Conservation (phyloP, 148 eudicot species). For the Rhododendron ferrugineum region DNA sequence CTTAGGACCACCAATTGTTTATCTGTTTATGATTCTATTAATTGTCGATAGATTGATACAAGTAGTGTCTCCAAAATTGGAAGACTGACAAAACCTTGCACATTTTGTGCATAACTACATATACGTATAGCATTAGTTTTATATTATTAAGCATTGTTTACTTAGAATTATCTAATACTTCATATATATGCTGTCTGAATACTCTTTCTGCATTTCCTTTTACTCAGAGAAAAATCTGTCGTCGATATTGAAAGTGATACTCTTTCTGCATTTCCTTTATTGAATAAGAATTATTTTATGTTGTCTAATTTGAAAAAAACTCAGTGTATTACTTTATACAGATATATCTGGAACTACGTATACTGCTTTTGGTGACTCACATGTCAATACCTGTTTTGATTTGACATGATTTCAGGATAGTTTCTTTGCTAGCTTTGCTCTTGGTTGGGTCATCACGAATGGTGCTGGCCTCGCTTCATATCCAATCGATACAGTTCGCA, state of each 20-base stretch:
- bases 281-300: too few relatives aligned
- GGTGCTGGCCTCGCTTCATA: constrained; percentile 52
- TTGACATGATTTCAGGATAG: constrained; percentile 35
- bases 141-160: too few relatives aligned
- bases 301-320: too few relatives aligned
- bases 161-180: too few relatives aligned
- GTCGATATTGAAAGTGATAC: too few relatives aligned
- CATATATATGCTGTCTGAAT: too few relatives aligned
- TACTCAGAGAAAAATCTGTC: too few relatives aligned
- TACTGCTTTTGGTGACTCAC: background rate
- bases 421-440: constrained; percentile 52
- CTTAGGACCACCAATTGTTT: background rate
- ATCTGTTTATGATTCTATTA: background rate
- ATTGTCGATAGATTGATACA: background rate
- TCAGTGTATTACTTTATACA: background rate
- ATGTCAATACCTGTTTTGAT: background rate
- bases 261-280: too few relatives aligned
- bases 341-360: background rate
- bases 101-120: too few relatives aligned
- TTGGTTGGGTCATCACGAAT: constrained; percentile 49
- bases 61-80: background rate
- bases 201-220: too few relatives aligned
- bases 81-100: background rate
- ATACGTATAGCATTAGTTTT: too few relatives aligned
- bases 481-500: constrained; percentile 46